Base-by-base conservation (phyloP, 805 yeast species). In the Cyberlindnera maritima region DNA sequence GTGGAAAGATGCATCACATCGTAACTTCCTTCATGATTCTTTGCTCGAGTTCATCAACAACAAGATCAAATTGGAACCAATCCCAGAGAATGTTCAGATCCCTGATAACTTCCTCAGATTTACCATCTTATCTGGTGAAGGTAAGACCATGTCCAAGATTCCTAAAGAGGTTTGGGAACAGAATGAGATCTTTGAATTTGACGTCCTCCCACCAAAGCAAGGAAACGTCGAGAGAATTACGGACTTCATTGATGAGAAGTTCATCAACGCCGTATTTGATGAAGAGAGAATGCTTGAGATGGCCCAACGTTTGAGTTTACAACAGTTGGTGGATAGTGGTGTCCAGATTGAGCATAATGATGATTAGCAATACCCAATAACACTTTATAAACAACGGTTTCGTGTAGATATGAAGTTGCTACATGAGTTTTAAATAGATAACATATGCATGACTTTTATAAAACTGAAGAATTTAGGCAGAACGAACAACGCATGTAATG, bases 71-170 rank as follows among this genome's bases (percentile, higher is more conserved):
- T 36, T 39, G 45, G 48, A 37, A 12, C 52, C 44, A 15, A 46
- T 55, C 32, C 43, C 36, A 26, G 48, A 56, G 25, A 57, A 56
- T 17, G 58, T 60, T 2, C 55, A 49, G 3, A 69, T 84, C 0
- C 90, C 92, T 1, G 58, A 66, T 4, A 85, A 84, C 57, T 68
- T 87, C 48, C 55, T 85, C 12, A 71, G 96, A 47, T 84, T 85
- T 63, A 83, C 81, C 2, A 73, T 86, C 28, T 64, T 86, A 36
- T 82, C 90, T 0, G 87, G 85, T 15, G 94, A 85, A 61, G 80
- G 79, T 20, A 75, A 79, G 36, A 74, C 83, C 1, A 80, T 86
- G 85, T 87, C 88, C 1, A 76, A 78, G 53, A 70, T 85, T 20
- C 95, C 95, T 1, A 58, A 71, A 21, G 55, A 64, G 2, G 71